A percentile compares a stretch with the other conserved stretches of the same genome.
phyloP scores from a whole-genome alignment of 2,329 filamentous ascomycete species.

The Hirsutella thompsonii region DNA sequence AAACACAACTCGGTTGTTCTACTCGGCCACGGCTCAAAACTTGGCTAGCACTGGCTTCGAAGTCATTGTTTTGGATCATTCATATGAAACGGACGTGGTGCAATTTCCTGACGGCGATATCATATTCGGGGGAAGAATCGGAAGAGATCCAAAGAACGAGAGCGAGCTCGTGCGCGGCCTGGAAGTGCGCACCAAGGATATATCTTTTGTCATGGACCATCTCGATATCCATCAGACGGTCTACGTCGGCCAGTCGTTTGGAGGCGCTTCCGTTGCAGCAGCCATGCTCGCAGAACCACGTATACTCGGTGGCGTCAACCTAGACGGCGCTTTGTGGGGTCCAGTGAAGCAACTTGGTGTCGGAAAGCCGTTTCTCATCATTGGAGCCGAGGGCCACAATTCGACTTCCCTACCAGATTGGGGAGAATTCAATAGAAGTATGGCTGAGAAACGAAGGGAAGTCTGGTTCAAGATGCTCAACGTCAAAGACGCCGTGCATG shows the following conservation, averaged over 20 bases:
- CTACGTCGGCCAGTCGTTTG: constrained; percentile 20
- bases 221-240: constrained; percentile 10
- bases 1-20: constrained; percentile 18
- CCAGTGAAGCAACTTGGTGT: constrained; percentile 11
- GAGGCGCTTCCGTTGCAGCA: constrained; percentile 18
- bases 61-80: constrained; percentile 30
- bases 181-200: constrained; percentile 12
- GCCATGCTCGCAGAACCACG: constrained; percentile 16
- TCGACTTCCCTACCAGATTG: constrained; percentile 10
- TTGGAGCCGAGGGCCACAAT: constrained; percentile 16
- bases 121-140: constrained; percentile 12
- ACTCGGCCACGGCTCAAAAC: constrained; percentile 23
- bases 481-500: constrained; percentile 14
- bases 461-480: constrained; percentile 18
- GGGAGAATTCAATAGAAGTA: constrained; percentile 12
- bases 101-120: constrained; percentile 22
- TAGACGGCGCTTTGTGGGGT: constrained; percentile 22
- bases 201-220: constrained; percentile 15
- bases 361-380: constrained; percentile 15
- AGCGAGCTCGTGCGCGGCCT: constrained; percentile 7
- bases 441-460: constrained; percentile 6
- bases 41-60: constrained; percentile 26
- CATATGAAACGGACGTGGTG: constrained; percentile 26
- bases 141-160: constrained; percentile 1
- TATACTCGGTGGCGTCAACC: constrained; percentile 20